Evolutionary conservation across 2,329 filamentous ascomycete species (phyloP).

Genomic region (Sphaerulina musiva): DNA sequence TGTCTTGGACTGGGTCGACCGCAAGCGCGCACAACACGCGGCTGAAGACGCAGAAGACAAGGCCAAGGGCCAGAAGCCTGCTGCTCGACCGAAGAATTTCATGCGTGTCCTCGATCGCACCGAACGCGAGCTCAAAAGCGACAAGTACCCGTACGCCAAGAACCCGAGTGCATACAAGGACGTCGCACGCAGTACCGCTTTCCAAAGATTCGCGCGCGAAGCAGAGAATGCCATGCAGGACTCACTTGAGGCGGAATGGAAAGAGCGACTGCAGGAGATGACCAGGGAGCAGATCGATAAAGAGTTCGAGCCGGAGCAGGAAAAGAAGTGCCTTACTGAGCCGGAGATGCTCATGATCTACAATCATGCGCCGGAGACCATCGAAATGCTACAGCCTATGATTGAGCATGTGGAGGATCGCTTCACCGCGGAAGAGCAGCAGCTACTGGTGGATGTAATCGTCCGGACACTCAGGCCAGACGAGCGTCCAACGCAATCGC

Average conservation of each 20-base stretch:
- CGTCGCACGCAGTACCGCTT: slow-evolving; percentile 20
- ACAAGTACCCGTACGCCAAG: slow-evolving; percentile 27
- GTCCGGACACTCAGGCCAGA: slow-evolving; percentile 14
- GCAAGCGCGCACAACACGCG: slow-evolving; percentile 30
- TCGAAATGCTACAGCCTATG: slow-evolving; percentile 33
- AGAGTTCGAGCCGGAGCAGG: slow-evolving; percentile 28
- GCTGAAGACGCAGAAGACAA: slow-evolving; percentile 29
- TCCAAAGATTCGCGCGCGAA: slow-evolving; percentile 23
- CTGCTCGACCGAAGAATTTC: slow-evolving; percentile 29
- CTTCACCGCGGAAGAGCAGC: slow-evolving; percentile 31
- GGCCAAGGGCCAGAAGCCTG: slow-evolving; percentile 18
- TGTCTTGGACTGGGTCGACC: slow-evolving; percentile 31
- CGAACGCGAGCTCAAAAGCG: slow-evolving; percentile 28
- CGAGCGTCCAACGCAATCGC: slow-evolving; percentile 4
- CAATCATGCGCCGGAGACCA: slow-evolving; percentile 31
- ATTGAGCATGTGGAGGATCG: slow-evolving; percentile 33
- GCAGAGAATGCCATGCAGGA: slow-evolving; percentile 24
- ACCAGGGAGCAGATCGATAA: slow-evolving; percentile 24
- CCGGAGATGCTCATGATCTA: slow-evolving; percentile 32
- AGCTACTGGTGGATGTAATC: slow-evolving; percentile 28
- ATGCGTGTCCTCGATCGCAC: slow-evolving; percentile 28
- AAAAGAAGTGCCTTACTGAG: slow-evolving; percentile 32
- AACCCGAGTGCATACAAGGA: slow-evolving; percentile 28
- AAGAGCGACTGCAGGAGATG: slow-evolving; percentile 20
- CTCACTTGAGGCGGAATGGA: slow-evolving; percentile 27